phyloP scores from a whole-genome alignment of 148 eudicot species.

The Vaccinium darrowii region DNA sequence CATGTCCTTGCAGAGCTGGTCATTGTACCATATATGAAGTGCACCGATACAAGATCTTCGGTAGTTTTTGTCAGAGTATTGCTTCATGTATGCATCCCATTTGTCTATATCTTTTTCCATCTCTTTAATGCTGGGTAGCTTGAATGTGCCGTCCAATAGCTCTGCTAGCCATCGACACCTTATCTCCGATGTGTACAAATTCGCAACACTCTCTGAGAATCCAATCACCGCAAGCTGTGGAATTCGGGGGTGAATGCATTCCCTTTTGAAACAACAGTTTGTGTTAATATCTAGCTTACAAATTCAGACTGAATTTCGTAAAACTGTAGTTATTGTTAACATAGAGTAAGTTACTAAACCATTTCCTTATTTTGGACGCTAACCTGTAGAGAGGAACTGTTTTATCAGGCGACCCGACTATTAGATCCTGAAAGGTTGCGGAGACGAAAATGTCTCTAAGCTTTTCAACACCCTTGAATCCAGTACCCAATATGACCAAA shows the following conservation, averaged over 20 bases:
- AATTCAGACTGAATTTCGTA: background rate
- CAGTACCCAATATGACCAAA: slow-evolving; percentile 63
- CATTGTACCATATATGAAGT: slow-evolving; percentile 63
- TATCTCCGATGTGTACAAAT: slow-evolving; percentile 55
- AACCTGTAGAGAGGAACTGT: slow-evolving; percentile 60
- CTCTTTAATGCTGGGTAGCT: slow-evolving; percentile 45
- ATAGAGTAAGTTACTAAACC: background rate
- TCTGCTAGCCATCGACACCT: slow-evolving; percentile 60
- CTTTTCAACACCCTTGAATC: slow-evolving; percentile 53
- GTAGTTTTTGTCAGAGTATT: slow-evolving; percentile 27
- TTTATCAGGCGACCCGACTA: slow-evolving; percentile 29
- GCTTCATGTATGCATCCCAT: slow-evolving; percentile 53
- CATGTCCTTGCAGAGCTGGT: slow-evolving; percentile 78
- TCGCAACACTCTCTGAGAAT: slow-evolving; percentile 52
- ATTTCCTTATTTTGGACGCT: background rate
- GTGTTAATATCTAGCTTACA: background rate
- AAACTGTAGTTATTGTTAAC: background rate
- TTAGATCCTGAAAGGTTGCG: slow-evolving; percentile 25
- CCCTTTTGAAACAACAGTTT: slow-evolving; percentile 33
- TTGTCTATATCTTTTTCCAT: slow-evolving; percentile 56
- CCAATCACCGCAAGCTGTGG: slow-evolving; percentile 71
- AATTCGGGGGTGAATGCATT: slow-evolving; percentile 65
- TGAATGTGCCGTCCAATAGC: slow-evolving; percentile 53
- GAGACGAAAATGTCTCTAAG: slow-evolving; percentile 44
- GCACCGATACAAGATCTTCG: slow-evolving; percentile 55